A percentile compares a stretch with the other conserved stretches of the same genome.
These are phyloP conservation scores for Rhodofomes roseus DNA, from an alignment of 1,284 basidiomycete species.

Conservation along the genomic window DNA sequence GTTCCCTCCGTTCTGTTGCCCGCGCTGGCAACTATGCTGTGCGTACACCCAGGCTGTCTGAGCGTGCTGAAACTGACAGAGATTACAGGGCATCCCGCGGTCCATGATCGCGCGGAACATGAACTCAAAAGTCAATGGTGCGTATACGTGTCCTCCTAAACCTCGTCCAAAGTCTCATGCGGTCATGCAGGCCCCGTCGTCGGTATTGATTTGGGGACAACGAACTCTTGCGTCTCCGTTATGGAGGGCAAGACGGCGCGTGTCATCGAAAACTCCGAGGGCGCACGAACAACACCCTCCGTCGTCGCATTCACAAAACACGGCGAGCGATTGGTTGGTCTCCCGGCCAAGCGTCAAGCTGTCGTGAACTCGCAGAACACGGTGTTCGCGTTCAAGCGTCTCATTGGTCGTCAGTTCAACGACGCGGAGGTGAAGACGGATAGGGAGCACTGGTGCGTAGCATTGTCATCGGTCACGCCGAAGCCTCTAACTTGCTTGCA, in stretches of 20 bases:
- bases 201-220: constrained; percentile 84
- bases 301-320: constrained; percentile 98
- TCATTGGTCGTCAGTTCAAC: constrained; percentile 92
- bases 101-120: constrained; percentile 74
- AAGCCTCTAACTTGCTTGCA: constrained; percentile 21
- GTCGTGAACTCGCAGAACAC: constrained; percentile 97
- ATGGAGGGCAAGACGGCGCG: constrained; percentile 96
- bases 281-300: constrained; percentile 96
- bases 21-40: constrained; percentile 68
- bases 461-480: neutral
- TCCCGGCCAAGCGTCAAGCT: constrained; percentile 96
- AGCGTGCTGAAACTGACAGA: constrained; percentile 6
- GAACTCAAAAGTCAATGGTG: constrained; percentile 80
- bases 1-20: constrained; percentile 53
- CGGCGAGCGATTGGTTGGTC: constrained; percentile 89
- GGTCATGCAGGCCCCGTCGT: constrained; percentile 62
- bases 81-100: constrained; percentile 57
- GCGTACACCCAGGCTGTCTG: constrained; percentile 22
- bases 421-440: constrained; percentile 95
- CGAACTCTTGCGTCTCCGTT: constrained; percentile 91
- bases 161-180: neutral
- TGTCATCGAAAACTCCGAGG: constrained; percentile 97
- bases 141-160: constrained; percentile 19
- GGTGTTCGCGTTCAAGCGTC: constrained; percentile 94
- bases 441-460: constrained; percentile 67